A percentile compares a stretch with the other conserved stretches of the same genome.
These are phyloP conservation scores for Taxawa tesnikishii DNA, from an alignment of 2,329 filamentous ascomycete species.

Conservation along the genomic window DNA sequence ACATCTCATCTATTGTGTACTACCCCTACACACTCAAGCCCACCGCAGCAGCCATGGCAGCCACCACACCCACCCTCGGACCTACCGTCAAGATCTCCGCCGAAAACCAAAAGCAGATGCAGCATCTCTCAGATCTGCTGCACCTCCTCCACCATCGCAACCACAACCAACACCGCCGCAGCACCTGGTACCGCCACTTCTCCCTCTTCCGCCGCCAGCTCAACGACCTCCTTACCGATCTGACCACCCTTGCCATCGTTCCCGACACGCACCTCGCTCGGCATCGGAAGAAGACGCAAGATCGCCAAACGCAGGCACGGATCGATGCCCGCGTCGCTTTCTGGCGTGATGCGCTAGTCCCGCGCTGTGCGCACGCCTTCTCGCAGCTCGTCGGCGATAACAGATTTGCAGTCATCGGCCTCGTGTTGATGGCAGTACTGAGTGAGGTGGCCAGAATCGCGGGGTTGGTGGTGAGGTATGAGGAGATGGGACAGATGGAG, in stretches of 20 bases:
- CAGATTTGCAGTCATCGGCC: conserved; percentile 31
- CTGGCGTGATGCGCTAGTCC: conserved; percentile 25
- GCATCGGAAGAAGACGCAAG: conserved; percentile 14
- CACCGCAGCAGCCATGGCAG: background rate
- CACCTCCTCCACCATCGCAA: conserved; percentile 70
- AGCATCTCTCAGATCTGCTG: conserved; percentile 43
- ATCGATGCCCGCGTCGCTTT: conserved; percentile 21
- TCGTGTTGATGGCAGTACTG: conserved; percentile 30
- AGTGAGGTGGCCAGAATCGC: conserved; percentile 26
- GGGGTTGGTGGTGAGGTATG: conserved; percentile 28
- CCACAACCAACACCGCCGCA: conserved; percentile 75
- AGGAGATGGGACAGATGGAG: conserved; percentile 28
- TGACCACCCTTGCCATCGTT: conserved; percentile 11
- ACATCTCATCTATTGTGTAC: too few relatives aligned
- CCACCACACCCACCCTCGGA: background rate
- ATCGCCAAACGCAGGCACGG: conserved; percentile 6
- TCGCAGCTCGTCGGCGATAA: conserved; percentile 31
- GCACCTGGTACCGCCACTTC: conserved; percentile 72
- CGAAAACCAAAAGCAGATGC: conserved; percentile 4
- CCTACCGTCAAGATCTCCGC: background rate
- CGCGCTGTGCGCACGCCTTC: conserved; percentile 24
- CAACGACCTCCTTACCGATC: conserved; percentile 35
- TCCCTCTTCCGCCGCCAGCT: conserved; percentile 57
- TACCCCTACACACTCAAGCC: too few relatives aligned
- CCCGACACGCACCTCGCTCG: conserved; percentile 17